Base-by-base conservation (phyloP, 2,329 filamentous ascomycete genomes). In the Pseudocercospora fijiensis region DNA sequence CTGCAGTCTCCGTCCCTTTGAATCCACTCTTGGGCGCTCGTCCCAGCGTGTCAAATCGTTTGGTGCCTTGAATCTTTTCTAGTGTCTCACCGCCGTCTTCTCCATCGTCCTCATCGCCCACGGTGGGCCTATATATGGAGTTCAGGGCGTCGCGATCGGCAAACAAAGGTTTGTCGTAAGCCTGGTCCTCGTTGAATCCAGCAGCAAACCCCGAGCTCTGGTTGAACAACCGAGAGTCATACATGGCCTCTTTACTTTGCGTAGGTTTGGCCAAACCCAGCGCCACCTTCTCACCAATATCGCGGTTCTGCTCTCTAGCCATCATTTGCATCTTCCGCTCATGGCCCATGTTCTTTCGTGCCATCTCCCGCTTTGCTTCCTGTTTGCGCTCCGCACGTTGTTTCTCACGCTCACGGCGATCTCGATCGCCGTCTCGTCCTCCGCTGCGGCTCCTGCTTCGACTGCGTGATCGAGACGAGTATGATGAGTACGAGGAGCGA, bases 121-220 rank as follows among this genome's bases (percentile, higher is more conserved):
- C 86, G 22, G 86, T 86, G 1, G 94, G 92, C 33, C 92, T 86
- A 78, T 99, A 99, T 70, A 99, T 98, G 76, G 89, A 94, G 79
- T 87, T 95, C 72, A 97, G 92, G 8, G 92, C 94, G 75, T 98
- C 94, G 76, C 97, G 92, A 13, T 95, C 94, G 0, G 93, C 93
- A 76, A 99, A 99, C 7, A 99, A 82, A 20, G 95, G 95, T 79
- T 98, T 98, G 77, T 98, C 95, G 80, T 98, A 99, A 0, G 89
- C 88, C 74, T 99, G 95, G 77, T 99, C 95, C 77, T 99, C 95
- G 77, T 99, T 99, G 84, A 97, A 92, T 0, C 94, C 95, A 5
- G 74, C 72, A 70, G 92, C 89, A 75, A 99, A 96, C 0, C 95
- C 95, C 71, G 90, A 93, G 5, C 88, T 90, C 79, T 96, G 92